These are phyloP conservation scores for Colletotrichum lindemuthianum DNA, from an alignment of 2,329 filamentous ascomycete species.

Conservation along the genomic window DNA sequence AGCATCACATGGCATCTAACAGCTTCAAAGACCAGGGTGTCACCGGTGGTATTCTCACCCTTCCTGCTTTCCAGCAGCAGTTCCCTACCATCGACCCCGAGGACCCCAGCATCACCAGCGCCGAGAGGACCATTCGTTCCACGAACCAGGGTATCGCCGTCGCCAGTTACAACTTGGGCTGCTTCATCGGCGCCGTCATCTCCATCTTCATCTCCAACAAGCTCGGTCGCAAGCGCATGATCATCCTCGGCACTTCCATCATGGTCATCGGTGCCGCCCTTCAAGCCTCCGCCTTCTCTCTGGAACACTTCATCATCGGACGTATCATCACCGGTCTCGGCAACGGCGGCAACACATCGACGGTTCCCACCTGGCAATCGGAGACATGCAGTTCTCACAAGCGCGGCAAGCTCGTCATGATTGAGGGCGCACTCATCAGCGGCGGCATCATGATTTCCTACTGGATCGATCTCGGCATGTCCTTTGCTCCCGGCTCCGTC, in stretches of 20 bases:
- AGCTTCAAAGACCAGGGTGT: conserved; percentile 73
- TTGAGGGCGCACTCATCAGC: conserved; percentile 68
- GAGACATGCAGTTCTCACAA: conserved; percentile 67
- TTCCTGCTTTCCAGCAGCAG: conserved; percentile 66
- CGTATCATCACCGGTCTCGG: conserved; percentile 54
- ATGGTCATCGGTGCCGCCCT: conserved; percentile 58
- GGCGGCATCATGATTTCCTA: conserved; percentile 67
- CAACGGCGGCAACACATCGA: conserved; percentile 53
- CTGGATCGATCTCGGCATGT: conserved; percentile 69
- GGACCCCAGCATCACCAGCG: conserved; percentile 39
- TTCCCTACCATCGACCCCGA: conserved; percentile 52
- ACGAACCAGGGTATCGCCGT: conserved; percentile 65
- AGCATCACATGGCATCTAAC: conserved; percentile 39
- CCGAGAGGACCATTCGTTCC: conserved; percentile 54
- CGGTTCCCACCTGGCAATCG: conserved; percentile 69
- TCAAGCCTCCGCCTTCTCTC: conserved; percentile 54
- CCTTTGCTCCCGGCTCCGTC: conserved; percentile 59
- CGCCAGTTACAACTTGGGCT: conserved; percentile 68
- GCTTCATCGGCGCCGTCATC: conserved; percentile 61
- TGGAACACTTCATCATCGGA: conserved; percentile 67
- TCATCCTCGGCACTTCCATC: conserved; percentile 53
- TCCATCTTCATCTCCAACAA: conserved; percentile 44
- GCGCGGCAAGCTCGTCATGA: conserved; percentile 69
- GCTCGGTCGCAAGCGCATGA: conserved; percentile 54
- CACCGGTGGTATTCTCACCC: conserved; percentile 79